phyloP scores from a whole-genome alignment of 73 alveolate species.

The Breviolum minutum region DNA sequence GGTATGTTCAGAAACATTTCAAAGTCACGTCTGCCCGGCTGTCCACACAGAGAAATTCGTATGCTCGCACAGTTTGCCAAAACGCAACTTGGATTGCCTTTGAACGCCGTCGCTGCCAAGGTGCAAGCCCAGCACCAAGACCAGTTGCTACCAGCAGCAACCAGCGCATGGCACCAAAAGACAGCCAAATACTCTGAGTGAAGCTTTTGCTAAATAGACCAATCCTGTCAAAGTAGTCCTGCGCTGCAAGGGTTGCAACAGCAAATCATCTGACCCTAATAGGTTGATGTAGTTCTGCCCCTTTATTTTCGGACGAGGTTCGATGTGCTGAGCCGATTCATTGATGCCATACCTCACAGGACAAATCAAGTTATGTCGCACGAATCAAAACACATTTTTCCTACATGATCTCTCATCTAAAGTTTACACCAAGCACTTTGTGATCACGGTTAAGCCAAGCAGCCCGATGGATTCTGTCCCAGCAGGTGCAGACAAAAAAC shows the following conservation, averaged over 20 bases:
- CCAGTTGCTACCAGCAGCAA: constrained; percentile 45
- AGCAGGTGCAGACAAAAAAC: constrained; percentile 43
- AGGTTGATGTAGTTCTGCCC: not conserved
- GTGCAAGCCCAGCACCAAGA: constrained; percentile 49
- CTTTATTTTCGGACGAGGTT: not conserved
- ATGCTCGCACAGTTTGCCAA: not conserved
- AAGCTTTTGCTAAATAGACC: constrained; percentile 89
- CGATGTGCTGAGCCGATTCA: constrained; percentile 80
- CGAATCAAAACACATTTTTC: not conserved
- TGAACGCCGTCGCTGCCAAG: not conserved
- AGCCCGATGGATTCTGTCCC: constrained; percentile 91
- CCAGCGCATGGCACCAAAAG: constrained; percentile 91
- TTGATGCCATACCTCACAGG: constrained; percentile 44
- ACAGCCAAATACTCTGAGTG: constrained; percentile 71
- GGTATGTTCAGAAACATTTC: not conserved
- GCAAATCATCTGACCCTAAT: not conserved
- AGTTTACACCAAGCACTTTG: not conserved
- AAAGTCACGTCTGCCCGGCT: not conserved
- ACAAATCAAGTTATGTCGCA: not conserved
- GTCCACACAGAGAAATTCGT: not conserved
- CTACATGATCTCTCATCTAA: not conserved
- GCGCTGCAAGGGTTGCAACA: too few relatives aligned
- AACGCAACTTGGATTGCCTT: not conserved
- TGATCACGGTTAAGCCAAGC: not conserved
- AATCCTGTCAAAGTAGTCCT: constrained; percentile 80